Conservation (phyloP, 2,329 filamentous ascomycete species). For the Incumbomyces lentus region DNA sequence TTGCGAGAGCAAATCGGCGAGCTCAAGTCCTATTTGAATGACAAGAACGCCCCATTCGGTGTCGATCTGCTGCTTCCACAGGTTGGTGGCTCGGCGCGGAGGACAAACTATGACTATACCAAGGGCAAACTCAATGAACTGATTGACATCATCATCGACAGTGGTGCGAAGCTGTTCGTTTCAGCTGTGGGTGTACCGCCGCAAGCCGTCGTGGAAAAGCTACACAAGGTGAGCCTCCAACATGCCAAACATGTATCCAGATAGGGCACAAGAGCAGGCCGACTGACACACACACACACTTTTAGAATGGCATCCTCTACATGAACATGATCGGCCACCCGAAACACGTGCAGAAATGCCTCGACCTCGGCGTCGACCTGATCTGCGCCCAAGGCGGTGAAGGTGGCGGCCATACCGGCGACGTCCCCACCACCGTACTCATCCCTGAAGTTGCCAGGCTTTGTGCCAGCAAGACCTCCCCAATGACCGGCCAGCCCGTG, state of each 20-base stretch:
- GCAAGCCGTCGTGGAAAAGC: conserved; percentile 74
- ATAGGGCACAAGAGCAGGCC: neutral
- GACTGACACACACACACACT: neutral
- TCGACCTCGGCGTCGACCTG: conserved; percentile 84
- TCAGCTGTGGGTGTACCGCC: conserved; percentile 92
- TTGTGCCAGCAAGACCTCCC: conserved; percentile 69
- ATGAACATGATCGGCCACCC: conserved; percentile 99
- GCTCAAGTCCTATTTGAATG: conserved; percentile 73
- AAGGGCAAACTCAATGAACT: conserved; percentile 95
- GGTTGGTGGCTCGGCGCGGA: conserved; percentile 84
- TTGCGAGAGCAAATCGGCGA: conserved; percentile 88
- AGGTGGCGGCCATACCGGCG: conserved; percentile 86
- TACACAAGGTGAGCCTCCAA: conserved; percentile 61
- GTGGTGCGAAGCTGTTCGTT: conserved; percentile 84
- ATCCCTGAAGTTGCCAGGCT: conserved; percentile 86
- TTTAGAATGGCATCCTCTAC: conserved; percentile 39
- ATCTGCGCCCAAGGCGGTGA: conserved; percentile 98
- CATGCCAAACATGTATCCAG: conserved; percentile 43
- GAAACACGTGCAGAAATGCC: conserved; percentile 95
- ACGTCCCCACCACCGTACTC: conserved; percentile 81
- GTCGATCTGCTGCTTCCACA: conserved; percentile 90
- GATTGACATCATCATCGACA: conserved; percentile 84
- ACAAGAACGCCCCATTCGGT: conserved; percentile 92
- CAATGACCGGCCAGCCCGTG: conserved; percentile 75
- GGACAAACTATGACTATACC: conserved; percentile 99